A percentile compares a stretch with the other conserved stretches of the same genome.
phyloP scores from a whole-genome alignment of 495 filamentous ascomycete species.

The Aspergillus bertholletiae region DNA sequence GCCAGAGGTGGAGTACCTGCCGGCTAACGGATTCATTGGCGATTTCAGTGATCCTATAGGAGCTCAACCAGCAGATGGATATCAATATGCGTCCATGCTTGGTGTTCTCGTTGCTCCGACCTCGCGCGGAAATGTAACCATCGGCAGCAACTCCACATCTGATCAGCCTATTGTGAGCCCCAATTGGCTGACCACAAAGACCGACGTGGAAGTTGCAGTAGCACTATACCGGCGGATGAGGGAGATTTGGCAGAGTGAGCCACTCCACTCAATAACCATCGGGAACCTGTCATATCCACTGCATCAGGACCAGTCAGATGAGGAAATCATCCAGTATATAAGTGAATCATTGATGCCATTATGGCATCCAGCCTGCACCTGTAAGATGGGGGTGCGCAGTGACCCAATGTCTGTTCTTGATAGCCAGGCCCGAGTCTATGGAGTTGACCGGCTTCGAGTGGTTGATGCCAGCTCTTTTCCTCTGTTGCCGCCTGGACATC shows the following conservation, averaged over 20 bases:
- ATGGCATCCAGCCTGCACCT: constrained; percentile 51
- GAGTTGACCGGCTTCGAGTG: constrained; percentile 49
- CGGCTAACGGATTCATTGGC: constrained; percentile 30
- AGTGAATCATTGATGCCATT: constrained; percentile 35
- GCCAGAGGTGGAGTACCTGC: constrained; percentile 55
- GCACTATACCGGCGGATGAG: constrained; percentile 53
- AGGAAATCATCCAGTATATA: constrained; percentile 46
- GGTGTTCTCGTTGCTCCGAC: constrained; percentile 20
- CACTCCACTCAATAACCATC: constrained; percentile 36
- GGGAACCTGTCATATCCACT: constrained; percentile 51
- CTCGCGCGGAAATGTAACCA: not conserved
- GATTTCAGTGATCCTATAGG: constrained; percentile 38
- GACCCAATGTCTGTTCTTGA: constrained; percentile 59
- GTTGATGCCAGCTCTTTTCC: constrained; percentile 57
- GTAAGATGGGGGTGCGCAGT: constrained; percentile 48
- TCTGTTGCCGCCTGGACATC: constrained; percentile 51
- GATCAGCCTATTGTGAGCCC: not conserved
- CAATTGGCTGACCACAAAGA: constrained; percentile 41
- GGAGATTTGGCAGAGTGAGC: constrained; percentile 34
- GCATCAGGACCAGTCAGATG: constrained; percentile 40
- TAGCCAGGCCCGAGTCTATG: constrained; percentile 44
- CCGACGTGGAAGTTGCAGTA: constrained; percentile 52
- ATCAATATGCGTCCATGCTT: constrained; percentile 42
- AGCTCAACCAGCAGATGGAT: constrained; percentile 36
- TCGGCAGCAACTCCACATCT: not conserved